These are phyloP conservation scores for Triticum timopheevii DNA, from an alignment of 176 grass and related monocot species.

Conservation along the genomic window DNA sequence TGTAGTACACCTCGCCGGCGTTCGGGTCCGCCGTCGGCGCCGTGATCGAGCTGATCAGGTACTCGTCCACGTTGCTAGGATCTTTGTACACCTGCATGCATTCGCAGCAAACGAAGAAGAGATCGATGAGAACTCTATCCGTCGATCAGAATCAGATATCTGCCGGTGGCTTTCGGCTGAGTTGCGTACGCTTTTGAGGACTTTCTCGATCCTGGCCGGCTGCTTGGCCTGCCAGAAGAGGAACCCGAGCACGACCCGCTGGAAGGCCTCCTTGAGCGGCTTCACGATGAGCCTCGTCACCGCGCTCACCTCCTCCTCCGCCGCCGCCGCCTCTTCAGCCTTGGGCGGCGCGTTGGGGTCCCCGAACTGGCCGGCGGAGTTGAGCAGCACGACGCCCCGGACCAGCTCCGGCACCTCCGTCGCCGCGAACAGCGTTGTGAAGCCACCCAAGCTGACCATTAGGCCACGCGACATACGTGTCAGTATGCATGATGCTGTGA, in stretches of 20 bases:
- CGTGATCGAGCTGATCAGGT: constrained; percentile 83
- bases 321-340: constrained; percentile 8
- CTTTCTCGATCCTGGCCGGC: constrained; percentile 79
- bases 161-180: background rate
- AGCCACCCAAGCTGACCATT: constrained; percentile 63
- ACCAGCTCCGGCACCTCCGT: constrained; percentile 59
- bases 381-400: constrained; percentile 75
- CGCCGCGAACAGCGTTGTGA: constrained; percentile 79
- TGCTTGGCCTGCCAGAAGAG: constrained; percentile 99
- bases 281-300: constrained; percentile 58
- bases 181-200: constrained; percentile 87
- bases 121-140: background rate
- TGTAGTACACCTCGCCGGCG: constrained; percentile 90
- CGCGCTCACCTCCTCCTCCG: constrained; percentile 21
- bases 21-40: constrained; percentile 77
- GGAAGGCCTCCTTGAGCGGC: constrained; percentile 74
- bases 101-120: background rate
- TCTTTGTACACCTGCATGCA: constrained; percentile 71
- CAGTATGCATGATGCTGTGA: background rate
- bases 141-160: background rate
- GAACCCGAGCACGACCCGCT: constrained; percentile 64
- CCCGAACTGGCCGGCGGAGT: constrained; percentile 91
- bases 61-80: constrained; percentile 73
- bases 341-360: constrained; percentile 47
- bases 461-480: background rate